Percentiles rank a stretch among this genome's conserved stretches.
These are phyloP conservation scores for Mycena kentingensis DNA, from an alignment of 768 basidiomycete species.

Conservation along the genomic window DNA sequence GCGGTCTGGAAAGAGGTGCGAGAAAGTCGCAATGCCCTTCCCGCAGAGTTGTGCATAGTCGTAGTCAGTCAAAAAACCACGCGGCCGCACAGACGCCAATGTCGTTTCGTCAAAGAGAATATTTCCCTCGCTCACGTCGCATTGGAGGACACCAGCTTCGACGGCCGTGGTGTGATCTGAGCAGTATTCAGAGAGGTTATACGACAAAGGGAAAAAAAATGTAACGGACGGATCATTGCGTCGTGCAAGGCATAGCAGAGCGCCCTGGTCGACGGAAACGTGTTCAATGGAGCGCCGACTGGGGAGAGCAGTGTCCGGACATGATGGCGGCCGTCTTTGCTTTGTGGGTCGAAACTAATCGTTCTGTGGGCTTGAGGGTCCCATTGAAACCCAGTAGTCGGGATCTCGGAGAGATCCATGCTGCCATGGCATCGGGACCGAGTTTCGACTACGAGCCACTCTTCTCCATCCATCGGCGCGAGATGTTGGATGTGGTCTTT, in stretches of 20 bases:
- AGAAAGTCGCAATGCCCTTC: not conserved
- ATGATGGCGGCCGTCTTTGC: not conserved
- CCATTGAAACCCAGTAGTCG: not conserved
- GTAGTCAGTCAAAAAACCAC: slow-evolving; percentile 15
- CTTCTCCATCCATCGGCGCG: not conserved
- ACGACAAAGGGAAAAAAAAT: not conserved
- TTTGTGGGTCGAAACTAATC: not conserved
- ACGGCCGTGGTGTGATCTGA: slow-evolving; percentile 3
- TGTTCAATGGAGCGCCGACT: not conserved
- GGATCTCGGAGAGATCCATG: slow-evolving; percentile 5
- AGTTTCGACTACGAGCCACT: too few relatives aligned
- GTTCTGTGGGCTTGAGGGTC: not conserved
- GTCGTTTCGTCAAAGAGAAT: not conserved
- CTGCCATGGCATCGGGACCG: slow-evolving; percentile 10
- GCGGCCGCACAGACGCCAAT: not conserved
- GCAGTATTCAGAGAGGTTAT: not conserved
- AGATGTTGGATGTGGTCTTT: not conserved
- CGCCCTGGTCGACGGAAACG: not conserved
- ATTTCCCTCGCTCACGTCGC: slow-evolving; percentile 20
- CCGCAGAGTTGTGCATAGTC: slow-evolving; percentile 11
- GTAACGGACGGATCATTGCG: slow-evolving; percentile 10
- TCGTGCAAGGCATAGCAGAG: not conserved
- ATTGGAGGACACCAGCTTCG: slow-evolving; percentile 11
- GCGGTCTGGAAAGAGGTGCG: not conserved
- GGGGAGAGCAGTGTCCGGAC: slow-evolving; percentile 3